Conservation (phyloP, 1,284 basidiomycete genomes). For the Exobasidium rhododendri region DNA sequence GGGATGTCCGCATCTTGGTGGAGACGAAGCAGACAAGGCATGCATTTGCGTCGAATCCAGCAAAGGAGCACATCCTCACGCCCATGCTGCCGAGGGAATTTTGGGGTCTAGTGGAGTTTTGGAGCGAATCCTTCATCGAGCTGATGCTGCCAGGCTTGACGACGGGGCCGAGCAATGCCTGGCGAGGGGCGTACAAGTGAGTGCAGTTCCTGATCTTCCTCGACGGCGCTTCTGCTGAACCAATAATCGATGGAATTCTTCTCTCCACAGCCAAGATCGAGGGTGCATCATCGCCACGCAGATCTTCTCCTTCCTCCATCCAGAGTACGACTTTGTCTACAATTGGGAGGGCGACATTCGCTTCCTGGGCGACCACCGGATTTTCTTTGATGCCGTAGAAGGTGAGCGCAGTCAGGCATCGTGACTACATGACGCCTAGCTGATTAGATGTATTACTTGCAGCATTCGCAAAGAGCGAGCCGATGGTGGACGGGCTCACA, state of each 20-base stretch:
- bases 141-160: not conserved
- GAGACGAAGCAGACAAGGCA: not conserved
- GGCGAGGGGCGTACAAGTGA: not conserved
- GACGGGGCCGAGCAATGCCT: not conserved
- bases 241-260: no score
- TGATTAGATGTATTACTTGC: not conserved
- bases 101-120: not conserved
- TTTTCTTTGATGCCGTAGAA: not conserved
- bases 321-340: not conserved
- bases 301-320: not conserved
- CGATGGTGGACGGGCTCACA: not conserved
- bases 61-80: not conserved
- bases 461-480: not conserved
- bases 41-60: not conserved
- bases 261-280: not conserved
- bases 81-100: not conserved
- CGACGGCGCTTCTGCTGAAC: no score
- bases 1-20: not conserved
- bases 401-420: not conserved
- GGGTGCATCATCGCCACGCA: not conserved
- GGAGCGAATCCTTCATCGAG: not conserved
- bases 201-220: no score
- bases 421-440: no score
- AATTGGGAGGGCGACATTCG: not conserved
- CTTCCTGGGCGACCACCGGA: not conserved